These are phyloP conservation scores for Stylosanthes scabra DNA, from an alignment of 331 rosid species.

Conservation along the genomic window DNA sequence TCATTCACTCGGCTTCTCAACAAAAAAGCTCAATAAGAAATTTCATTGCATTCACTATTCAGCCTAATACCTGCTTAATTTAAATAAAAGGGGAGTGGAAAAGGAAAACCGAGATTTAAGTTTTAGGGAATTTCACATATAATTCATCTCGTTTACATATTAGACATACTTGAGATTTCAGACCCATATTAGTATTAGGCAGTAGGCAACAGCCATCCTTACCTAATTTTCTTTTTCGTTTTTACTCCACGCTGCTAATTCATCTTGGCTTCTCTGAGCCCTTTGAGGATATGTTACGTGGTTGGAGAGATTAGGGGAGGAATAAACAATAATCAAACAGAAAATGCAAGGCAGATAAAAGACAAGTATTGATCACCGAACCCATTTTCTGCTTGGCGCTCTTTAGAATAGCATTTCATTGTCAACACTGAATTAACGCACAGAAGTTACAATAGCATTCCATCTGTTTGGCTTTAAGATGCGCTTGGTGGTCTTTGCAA, in stretches of 20 bases:
- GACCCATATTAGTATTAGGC: no score
- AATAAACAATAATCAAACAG: conserved; percentile 3
- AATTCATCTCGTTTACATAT: no score
- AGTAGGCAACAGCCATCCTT: no score
- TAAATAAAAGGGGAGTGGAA: no score
- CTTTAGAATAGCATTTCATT: conserved; percentile 21
- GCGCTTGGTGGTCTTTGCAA: conserved; percentile 40
- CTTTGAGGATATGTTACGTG: no score
- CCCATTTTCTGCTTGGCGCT: conserved; percentile 32
- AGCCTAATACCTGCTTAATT: background rate
- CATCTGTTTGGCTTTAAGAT: conserved; percentile 47
- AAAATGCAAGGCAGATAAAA: conserved; percentile 14
- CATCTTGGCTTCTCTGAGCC: no score
- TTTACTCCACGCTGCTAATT: background rate
- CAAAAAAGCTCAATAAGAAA: background rate
- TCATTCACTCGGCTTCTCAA: background rate
- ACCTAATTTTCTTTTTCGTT: background rate
- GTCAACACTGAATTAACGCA: conserved; percentile 40
- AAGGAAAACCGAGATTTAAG: background rate
- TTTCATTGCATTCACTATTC: background rate
- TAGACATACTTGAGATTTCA: background rate
- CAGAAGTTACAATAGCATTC: conserved; percentile 47
- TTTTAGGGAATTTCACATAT: background rate
- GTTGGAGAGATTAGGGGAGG: background rate
- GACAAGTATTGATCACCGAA: conserved; percentile 15